A percentile compares a stretch with the other conserved stretches of the same genome.
Evolutionary conservation across 352 stramenopile genomes (phyloP).

Genomic region (Phytophthora quininea): DNA sequence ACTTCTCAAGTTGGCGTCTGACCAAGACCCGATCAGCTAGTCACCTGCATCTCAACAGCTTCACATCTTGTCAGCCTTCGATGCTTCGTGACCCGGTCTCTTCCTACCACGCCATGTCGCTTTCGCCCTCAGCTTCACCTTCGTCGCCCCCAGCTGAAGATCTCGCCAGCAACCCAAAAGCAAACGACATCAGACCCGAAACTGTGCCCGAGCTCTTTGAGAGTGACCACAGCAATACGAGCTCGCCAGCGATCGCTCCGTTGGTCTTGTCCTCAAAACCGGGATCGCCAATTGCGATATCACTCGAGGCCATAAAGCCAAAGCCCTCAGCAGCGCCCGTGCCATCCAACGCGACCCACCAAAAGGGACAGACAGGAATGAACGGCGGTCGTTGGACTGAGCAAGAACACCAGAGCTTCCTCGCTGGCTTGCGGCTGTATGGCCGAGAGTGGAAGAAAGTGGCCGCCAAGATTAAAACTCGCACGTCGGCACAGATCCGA

Average conservation of each 20-base stretch:
- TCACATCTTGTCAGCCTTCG: constrained; percentile 10
- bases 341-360: constrained; percentile 45
- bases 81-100: constrained; percentile 36
- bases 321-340: constrained; percentile 16
- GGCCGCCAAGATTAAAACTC: constrained; percentile 88
- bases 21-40: constrained; percentile 9
- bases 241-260: constrained; percentile 35
- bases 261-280: constrained; percentile 31
- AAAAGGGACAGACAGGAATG: constrained; percentile 70
- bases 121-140: constrained; percentile 22
- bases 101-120: constrained; percentile 21
- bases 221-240: constrained; percentile 18
- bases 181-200: constrained; percentile 9
- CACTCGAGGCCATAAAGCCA: constrained; percentile 25
- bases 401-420: constrained; percentile 96
- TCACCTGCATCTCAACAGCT: constrained; percentile 6
- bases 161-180: constrained; percentile 12
- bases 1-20: constrained; percentile 50
- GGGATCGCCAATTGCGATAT: constrained; percentile 28
- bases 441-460: constrained; percentile 98
- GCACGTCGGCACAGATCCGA: constrained; percentile 86
- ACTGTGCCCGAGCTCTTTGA: constrained; percentile 27
- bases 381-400: constrained; percentile 94
- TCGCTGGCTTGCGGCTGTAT: constrained; percentile 92
- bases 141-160: constrained; percentile 8